These are phyloP conservation scores for Smithsoniella earleae DNA, from an alignment of 163 green algal species.

Conservation along the genomic window DNA sequence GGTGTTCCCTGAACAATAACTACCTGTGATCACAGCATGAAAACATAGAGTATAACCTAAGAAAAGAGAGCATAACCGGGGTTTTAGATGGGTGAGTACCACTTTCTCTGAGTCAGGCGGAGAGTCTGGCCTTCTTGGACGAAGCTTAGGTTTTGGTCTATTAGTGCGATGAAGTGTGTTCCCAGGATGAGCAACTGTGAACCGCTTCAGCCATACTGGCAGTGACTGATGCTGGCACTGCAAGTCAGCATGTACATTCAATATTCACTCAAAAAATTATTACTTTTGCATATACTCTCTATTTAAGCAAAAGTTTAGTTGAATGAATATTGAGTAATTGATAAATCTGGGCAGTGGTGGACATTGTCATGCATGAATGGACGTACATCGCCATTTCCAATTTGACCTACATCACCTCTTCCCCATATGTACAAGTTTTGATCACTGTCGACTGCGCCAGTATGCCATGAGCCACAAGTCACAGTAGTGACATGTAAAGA, in stretches of 20 bases:
- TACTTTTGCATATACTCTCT: too few species aligned
- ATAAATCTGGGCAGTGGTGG: too few species aligned
- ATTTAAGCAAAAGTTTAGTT: too few species aligned
- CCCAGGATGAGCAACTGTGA: conserved; percentile 22
- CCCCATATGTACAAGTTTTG: conserved; percentile 23
- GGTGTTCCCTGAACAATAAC: too few species aligned
- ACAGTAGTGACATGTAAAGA: conserved; percentile 2
- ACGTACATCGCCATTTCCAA: conserved; percentile 1
- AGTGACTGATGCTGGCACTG: not conserved
- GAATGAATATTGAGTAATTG: too few species aligned
- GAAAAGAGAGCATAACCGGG: too few species aligned
- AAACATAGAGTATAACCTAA: too few species aligned
- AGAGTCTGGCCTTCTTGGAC: not conserved
- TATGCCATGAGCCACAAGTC: conserved; percentile 28
- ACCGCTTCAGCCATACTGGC: not conserved
- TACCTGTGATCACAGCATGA: too few species aligned
- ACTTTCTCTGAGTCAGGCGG: too few species aligned
- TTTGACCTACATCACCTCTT: not conserved
- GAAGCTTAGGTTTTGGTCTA: conserved; percentile 16
- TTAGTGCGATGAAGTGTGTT: conserved; percentile 23
- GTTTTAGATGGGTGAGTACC: too few species aligned
- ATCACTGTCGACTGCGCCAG: conserved; percentile 17
- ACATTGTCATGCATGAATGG: not conserved
- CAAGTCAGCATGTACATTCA: not conserved
- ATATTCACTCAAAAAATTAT: too few species aligned